phyloP scores from a whole-genome alignment of 2,329 filamentous ascomycete genomes.

The Purpureocillium lavendulum region DNA sequence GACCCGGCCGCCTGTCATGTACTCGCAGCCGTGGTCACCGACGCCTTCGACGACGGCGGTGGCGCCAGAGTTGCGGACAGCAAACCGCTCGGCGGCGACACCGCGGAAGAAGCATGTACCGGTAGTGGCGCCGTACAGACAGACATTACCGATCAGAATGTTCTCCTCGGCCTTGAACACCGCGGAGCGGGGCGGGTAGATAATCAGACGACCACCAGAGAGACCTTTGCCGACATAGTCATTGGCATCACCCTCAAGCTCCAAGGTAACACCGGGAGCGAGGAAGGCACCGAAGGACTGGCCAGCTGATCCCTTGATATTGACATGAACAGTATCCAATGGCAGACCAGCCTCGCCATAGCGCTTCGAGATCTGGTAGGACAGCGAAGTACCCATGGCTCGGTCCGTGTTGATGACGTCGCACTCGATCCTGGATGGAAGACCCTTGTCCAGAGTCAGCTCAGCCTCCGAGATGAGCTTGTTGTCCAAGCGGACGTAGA shows the following conservation, averaged over 20 bases:
- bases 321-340: constrained; percentile 89
- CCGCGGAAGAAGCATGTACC: constrained; percentile 96
- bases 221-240: constrained; percentile 96
- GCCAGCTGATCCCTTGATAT: constrained; percentile 91
- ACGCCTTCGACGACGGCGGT: constrained; percentile 94
- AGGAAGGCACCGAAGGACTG: constrained; percentile 95
- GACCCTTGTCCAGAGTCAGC: constrained; percentile 85
- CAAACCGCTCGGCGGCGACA: constrained; percentile 92
- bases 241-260: constrained; percentile 92
- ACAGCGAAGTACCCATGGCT: constrained; percentile 85
- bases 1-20: constrained; percentile 95
- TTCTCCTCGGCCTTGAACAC: constrained; percentile 97
- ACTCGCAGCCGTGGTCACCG: constrained; percentile 94
- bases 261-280: constrained; percentile 85
- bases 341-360: constrained; percentile 86
- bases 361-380: constrained; percentile 89
- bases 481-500: constrained; percentile 90
- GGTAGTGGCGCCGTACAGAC: constrained; percentile 85
- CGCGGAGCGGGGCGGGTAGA: constrained; percentile 84
- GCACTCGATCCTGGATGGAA: constrained; percentile 88
- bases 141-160: constrained; percentile 86
- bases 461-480: constrained; percentile 95
- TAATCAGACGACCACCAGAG: constrained; percentile 83
- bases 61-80: constrained; percentile 91
- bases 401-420: constrained; percentile 96